Evolutionary conservation across 2,329 filamentous ascomycete genomes (phyloP).

Genomic region (Rutstroemia sp.): DNA sequence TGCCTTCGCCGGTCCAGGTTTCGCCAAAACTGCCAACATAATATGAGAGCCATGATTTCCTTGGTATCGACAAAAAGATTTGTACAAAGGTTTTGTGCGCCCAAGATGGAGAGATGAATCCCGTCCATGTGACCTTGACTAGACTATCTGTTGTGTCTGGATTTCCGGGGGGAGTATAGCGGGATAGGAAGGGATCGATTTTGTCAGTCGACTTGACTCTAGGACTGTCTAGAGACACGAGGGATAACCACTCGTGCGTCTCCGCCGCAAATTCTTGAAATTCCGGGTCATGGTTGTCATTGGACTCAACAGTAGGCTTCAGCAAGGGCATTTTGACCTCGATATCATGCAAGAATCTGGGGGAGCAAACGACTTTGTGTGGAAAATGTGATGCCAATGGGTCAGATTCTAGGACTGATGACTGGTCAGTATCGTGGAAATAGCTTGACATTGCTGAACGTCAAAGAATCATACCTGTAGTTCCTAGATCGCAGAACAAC

Average conservation of each 20-base stretch:
- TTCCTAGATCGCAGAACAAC: conserved; percentile 63
- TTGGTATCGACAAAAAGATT: conserved; percentile 38
- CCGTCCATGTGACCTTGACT: conserved; percentile 50
- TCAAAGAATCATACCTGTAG: conserved; percentile 35
- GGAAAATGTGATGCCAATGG: conserved; percentile 41
- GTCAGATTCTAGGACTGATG: conserved; percentile 39
- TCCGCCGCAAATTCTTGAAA: conserved; percentile 57
- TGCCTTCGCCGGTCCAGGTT: conserved; percentile 36
- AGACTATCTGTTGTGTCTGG: conserved; percentile 28
- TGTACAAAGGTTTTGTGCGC: conserved; percentile 39
- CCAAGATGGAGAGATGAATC: conserved; percentile 49
- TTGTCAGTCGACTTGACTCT: conserved; percentile 48
- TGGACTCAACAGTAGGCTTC: conserved; percentile 24
- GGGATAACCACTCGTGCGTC: conserved; percentile 66
- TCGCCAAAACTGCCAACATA: conserved; percentile 45
- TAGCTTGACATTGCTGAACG: background rate
- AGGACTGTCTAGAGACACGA: conserved; percentile 60
- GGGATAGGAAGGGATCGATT: conserved; percentile 62
- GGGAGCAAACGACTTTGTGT: conserved; percentile 34
- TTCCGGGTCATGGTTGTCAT: conserved; percentile 36
- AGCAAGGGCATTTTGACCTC: conserved; percentile 24
- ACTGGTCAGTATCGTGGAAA: conserved; percentile 17
- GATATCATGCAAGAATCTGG: conserved; percentile 24
- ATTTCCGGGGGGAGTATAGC: conserved; percentile 50
- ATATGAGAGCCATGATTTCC: conserved; percentile 48